These are phyloP conservation scores for Mikania micrantha DNA, from an alignment of 129 eudicot species.

Conservation along the genomic window DNA sequence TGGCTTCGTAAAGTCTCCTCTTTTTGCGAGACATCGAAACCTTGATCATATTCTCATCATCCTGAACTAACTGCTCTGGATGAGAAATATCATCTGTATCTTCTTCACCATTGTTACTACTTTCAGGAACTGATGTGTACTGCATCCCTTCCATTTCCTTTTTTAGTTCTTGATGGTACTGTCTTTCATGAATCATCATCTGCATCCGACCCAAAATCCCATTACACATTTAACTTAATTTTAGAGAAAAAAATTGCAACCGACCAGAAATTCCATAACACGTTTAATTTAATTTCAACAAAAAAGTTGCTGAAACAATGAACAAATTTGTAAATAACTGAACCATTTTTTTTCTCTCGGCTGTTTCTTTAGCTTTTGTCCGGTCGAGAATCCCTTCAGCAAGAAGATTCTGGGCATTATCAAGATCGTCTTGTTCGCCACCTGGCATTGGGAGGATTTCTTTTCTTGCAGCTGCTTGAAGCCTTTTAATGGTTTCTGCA, in stretches of 20 bases:
- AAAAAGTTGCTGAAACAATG: no score
- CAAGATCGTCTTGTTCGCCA: slow-evolving; percentile 50
- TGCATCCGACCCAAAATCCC: slow-evolving; percentile 15
- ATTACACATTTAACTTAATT: background rate
- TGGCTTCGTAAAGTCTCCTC: slow-evolving; percentile 57
- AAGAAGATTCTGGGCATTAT: slow-evolving; percentile 54
- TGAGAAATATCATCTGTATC: slow-evolving; percentile 24
- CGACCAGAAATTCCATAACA: no score
- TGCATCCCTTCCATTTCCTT: slow-evolving; percentile 26
- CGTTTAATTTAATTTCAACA: no score
- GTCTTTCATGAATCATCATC: slow-evolving; percentile 42
- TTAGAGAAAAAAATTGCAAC: no score
- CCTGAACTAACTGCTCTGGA: slow-evolving; percentile 36
- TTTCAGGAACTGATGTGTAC: slow-evolving; percentile 10
- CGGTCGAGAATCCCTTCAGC: slow-evolving; percentile 51
- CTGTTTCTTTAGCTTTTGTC: slow-evolving; percentile 60
- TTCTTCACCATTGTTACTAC: slow-evolving; percentile 9
- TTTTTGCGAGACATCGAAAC: slow-evolving; percentile 50
- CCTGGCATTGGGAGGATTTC: slow-evolving; percentile 52
- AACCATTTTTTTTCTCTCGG: slow-evolving; percentile 53
- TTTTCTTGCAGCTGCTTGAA: slow-evolving; percentile 74
- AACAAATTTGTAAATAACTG: background rate
- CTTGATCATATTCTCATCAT: slow-evolving; percentile 34
- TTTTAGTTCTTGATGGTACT: slow-evolving; percentile 50
- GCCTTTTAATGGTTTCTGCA: slow-evolving; percentile 68